Evolutionary conservation across 306 rosid species (phyloP), one percentile per base, ranked within the genome.

Genomic region (Coriaria nepalensis): DNA sequence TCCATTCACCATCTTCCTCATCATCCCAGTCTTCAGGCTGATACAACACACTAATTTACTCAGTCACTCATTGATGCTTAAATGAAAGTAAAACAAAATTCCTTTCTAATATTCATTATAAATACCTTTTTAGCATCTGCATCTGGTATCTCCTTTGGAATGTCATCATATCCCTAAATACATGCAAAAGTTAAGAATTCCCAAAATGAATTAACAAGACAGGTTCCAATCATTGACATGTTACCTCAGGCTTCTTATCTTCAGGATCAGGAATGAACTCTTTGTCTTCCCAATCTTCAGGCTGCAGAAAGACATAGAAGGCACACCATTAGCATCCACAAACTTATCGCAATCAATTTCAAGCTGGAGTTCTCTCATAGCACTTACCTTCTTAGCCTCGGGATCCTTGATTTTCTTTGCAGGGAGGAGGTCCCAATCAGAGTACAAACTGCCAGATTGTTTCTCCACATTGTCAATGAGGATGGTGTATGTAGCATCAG

Each of bases 21-120:
- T 92, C 98, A 78, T 92, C 96, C 98, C 98, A 92, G 50, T 92
- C 98, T 58, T 92, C 96, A 0, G 98, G 96, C 98, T 92, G 69
- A 60, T 69, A 45, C 45, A 59, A 58, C 61, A 61, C 52, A 36
- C 8, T 56, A 14, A 20, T 51, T 45, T 8, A 57, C 40, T 66
- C 15, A 73, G 68, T 46, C 66, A 20, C 29, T 20, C 29, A 20
- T 20, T 20, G 29, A 20, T 20, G 3, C 29, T 3, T 20, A 20
- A 20, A 20, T 20, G 29, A 20, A 20, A 20, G 29, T 20, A 20
- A 20, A 20, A 20, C 29, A 20, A 20, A 20, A 20, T 20, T 20
- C 29, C 29, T 20, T 20, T 20, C 3, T 20, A 20, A 20, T 37
- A 45, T 38, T 33, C 29, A 42, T 35, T 15, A 49, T 13, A 10